A percentile compares a stretch with the other conserved stretches of the same genome.
These are phyloP conservation scores for Thraustochytrium striatum DNA, from an alignment of 352 stramenopile species.

Conservation along the genomic window DNA sequence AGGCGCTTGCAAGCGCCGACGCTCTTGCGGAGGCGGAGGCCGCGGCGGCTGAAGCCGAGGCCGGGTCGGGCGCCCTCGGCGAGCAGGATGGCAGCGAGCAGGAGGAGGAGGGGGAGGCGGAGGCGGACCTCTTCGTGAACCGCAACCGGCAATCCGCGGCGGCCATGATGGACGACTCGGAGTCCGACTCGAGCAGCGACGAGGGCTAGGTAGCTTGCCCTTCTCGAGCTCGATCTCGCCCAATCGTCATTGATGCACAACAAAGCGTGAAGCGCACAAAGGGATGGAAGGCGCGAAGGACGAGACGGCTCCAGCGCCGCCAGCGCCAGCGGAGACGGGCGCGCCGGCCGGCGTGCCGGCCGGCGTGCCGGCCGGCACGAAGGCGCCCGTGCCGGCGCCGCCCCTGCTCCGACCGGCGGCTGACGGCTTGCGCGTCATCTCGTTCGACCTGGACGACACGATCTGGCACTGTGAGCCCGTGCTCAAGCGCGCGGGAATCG, in stretches of 20 bases:
- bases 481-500: neutral
- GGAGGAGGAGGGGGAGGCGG: neutral
- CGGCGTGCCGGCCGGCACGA: neutral
- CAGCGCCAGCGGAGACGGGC: neutral
- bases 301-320: neutral
- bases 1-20: neutral
- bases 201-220: too few relatives aligned
- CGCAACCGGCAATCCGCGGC: neutral
- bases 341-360: neutral
- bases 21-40: neutral
- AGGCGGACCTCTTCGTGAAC: slow-evolving; percentile 31
- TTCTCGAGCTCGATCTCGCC: neutral
- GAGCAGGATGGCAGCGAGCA: neutral
- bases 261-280: neutral
- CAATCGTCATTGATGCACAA: neutral
- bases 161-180: slow-evolving; percentile 3
- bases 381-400: neutral
- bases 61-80: neutral
- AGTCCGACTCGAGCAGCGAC: slow-evolving; percentile 24
- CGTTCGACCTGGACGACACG: slow-evolving; percentile 49
- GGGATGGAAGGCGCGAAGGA: neutral
- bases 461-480: slow-evolving; percentile 28
- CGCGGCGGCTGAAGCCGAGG: neutral
- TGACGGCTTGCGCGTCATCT: too few relatives aligned
- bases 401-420: too few relatives aligned